Base-by-base conservation (phyloP, 2,329 filamentous ascomycete genomes). In the Penicillium sp. region DNA sequence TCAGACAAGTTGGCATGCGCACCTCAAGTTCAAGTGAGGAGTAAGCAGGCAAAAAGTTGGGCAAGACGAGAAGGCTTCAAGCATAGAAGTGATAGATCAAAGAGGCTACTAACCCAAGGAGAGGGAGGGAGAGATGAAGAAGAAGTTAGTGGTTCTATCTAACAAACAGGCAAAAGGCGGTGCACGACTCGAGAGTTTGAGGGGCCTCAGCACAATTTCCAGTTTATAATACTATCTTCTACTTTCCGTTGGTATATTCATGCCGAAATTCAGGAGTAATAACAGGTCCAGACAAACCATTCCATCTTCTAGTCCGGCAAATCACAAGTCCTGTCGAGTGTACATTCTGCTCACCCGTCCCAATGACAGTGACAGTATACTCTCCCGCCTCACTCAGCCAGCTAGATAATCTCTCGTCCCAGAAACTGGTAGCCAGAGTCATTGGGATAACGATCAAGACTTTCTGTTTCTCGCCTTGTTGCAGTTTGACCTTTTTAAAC, bases 321-420 rank as follows among this genome's bases (percentile, higher is more conserved):
- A 42, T n/a, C 1, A 26, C 4, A 2, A 42, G 8, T 10, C 12
- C 24, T 17, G 23, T 21, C 4, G 39, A 42, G 39, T 24, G 39
- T 17, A 24, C 23, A 24, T 42, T 42, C 21, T 29, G 24, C 21
- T 42, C 24, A 6, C 39, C 39, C 9, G 39, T 42, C 9, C 39
- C 39, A 29, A 42, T 21, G 1, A 42, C 39, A 17, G 24, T 42
- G 12, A 42, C 39, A 26, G 6, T 42, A 18, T 46, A 46, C 12
- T 18, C 18, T 24, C 43, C 43, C 7, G 43, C 43, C 17, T 46
- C 43, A 24, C 29, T 36, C 6, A 36, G 9, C 43, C 43, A 46
- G 15, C 9, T 13, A 21, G 15, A 18, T 12, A 8, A 20, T 21
- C 17, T 41, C 20, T 48, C 46, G 26, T 48, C 46, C 46, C 46